Evolutionary conservation across 108 stramenopile genomes (phyloP).

Genomic region (Fragilaria crotonensis): DNA sequence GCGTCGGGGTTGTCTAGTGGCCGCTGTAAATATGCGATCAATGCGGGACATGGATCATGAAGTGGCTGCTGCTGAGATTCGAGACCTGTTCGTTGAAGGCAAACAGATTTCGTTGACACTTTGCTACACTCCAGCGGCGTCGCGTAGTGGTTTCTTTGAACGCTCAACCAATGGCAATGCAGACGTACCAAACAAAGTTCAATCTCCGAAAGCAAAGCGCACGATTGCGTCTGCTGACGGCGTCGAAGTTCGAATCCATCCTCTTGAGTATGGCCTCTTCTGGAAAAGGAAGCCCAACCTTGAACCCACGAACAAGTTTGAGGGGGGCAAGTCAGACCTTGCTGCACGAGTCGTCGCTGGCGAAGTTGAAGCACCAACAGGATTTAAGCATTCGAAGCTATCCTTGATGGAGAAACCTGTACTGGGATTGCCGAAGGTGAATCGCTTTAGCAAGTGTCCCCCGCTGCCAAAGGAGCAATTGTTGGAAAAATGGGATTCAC

Average conservation of each 20-base stretch:
- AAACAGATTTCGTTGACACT: slow-evolving; percentile 31
- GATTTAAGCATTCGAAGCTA: slow-evolving; percentile 4
- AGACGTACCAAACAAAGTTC: neutral
- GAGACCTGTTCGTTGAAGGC: slow-evolving; percentile 18
- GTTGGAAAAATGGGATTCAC: slow-evolving; percentile 24
- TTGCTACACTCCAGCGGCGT: slow-evolving; percentile 53
- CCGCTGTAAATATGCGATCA: slow-evolving; percentile 20
- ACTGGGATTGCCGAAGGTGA: neutral
- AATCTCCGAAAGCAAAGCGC: neutral
- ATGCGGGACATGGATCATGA: slow-evolving; percentile 41
- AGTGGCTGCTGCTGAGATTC: slow-evolving; percentile 17
- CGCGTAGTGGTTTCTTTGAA: slow-evolving; percentile 45
- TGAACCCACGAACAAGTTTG: neutral
- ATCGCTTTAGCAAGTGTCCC: slow-evolving; percentile 12
- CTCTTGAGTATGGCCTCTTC: slow-evolving; percentile 17
- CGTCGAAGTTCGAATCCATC: slow-evolving; percentile 49
- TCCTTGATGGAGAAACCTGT: neutral
- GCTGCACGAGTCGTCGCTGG: slow-evolving; percentile 37
- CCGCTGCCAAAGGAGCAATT: slow-evolving; percentile 16
- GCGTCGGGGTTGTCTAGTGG: slow-evolving; percentile 46
- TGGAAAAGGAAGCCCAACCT: slow-evolving; percentile 1
- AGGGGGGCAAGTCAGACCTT: slow-evolving; percentile 14
- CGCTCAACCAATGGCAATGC: slow-evolving; percentile 5
- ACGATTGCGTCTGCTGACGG: slow-evolving; percentile 19
- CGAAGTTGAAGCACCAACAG: slow-evolving; percentile 6